These are phyloP conservation scores for Metarhizium anisopliae DNA, from an alignment of 2,329 filamentous ascomycete species.

Conservation along the genomic window DNA sequence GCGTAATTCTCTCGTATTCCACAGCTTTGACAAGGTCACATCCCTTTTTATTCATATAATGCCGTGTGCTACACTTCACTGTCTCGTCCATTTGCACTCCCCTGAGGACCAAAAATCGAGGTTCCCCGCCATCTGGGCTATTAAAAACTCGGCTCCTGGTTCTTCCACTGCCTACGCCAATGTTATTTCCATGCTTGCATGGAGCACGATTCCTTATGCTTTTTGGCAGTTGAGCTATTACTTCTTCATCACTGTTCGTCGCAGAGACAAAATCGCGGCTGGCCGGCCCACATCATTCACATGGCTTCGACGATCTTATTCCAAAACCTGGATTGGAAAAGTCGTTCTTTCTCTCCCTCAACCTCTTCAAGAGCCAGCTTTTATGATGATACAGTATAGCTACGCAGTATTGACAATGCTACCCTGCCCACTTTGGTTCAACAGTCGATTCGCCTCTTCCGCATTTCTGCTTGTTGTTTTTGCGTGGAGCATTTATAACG, in stretches of 20 bases:
- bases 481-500: slow-evolving; percentile 91
- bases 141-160: slow-evolving; percentile 61
- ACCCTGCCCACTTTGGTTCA: slow-evolving; percentile 92
- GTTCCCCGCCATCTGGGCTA: slow-evolving; percentile 79
- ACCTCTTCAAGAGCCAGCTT: slow-evolving; percentile 72
- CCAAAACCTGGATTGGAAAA: slow-evolving; percentile 80
- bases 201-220: slow-evolving; percentile 88
- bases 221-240: slow-evolving; percentile 92
- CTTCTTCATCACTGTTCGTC: slow-evolving; percentile 87
- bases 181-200: slow-evolving; percentile 77
- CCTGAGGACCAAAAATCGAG: slow-evolving; percentile 54
- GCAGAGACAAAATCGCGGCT: slow-evolving; percentile 91
- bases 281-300: slow-evolving; percentile 95
- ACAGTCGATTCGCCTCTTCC: slow-evolving; percentile 71
- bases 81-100: slow-evolving; percentile 74
- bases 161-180: slow-evolving; percentile 71
- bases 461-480: slow-evolving; percentile 76
- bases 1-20: slow-evolving; percentile 96
- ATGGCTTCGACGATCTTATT: slow-evolving; percentile 88
- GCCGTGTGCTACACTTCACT: slow-evolving; percentile 90
- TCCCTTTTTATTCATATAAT: slow-evolving; percentile 99
- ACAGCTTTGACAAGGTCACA: slow-evolving; percentile 96
- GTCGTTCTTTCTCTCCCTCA: slow-evolving; percentile 72
- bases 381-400: slow-evolving; percentile 91
- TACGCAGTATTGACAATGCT: slow-evolving; percentile 92